Evolutionary conservation across 2,329 filamentous ascomycete species (phyloP).

Genomic region (Fusarium sororula): DNA sequence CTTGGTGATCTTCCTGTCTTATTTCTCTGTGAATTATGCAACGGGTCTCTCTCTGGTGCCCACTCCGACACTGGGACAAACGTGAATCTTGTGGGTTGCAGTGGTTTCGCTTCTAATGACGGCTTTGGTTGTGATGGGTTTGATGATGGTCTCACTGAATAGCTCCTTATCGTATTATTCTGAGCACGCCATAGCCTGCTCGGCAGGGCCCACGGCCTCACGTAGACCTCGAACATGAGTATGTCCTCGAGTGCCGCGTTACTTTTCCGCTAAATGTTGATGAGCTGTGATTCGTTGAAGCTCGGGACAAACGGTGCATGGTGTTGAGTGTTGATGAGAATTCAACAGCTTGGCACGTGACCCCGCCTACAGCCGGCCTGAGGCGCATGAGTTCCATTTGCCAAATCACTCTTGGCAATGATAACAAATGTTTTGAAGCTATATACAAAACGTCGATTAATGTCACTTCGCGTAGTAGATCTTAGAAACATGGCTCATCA

Average conservation of each 20-base stretch:
- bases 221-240: slow-evolving; percentile 1
- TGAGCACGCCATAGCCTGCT: neutral
- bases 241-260: neutral
- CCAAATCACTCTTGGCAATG: neutral
- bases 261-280: neutral
- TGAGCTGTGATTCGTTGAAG: neutral
- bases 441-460: neutral
- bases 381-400: neutral
- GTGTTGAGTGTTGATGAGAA: neutral
- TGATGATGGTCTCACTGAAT: neutral
- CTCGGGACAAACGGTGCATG: neutral
- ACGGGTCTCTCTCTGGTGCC: neutral
- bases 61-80: neutral
- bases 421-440: neutral
- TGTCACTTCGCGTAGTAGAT: neutral
- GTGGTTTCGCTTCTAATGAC: neutral
- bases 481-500: neutral
- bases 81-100: neutral
- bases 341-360: slow-evolving; percentile 12
- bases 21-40: neutral
- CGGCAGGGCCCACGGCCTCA: neutral
- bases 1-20: neutral
- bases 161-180: neutral
- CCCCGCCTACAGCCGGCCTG: neutral
- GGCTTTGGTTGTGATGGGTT: neutral